These are phyloP conservation scores for Sugiyamaella valdiviana DNA, from an alignment of 805 yeast genomes.

Conservation along the genomic window DNA sequence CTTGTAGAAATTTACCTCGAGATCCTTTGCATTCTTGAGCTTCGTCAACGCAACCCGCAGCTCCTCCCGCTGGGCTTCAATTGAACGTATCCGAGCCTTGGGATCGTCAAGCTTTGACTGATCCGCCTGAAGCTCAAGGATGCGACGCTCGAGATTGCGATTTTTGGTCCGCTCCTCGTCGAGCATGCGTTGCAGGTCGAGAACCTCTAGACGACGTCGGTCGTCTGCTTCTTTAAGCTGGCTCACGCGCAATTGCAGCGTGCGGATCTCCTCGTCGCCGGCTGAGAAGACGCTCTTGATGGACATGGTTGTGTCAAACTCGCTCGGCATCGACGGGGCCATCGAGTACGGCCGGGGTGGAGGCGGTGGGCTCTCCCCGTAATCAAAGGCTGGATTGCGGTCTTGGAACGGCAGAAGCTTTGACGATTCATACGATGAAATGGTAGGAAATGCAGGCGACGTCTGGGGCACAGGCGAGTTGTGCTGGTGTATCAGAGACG, in stretches of 20 bases:
- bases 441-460: neutral
- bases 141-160: constrained; percentile 16
- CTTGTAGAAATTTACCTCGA: constrained; percentile 18
- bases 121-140: constrained; percentile 9
- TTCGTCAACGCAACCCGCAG: constrained; percentile 20
- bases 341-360: neutral
- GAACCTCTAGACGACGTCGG: constrained; percentile 12
- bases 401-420: neutral
- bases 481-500: neutral
- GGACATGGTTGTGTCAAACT: neutral
- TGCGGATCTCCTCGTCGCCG: neutral
- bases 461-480: neutral
- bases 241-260: neutral
- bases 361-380: constrained; percentile 2
- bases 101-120: constrained; percentile 7
- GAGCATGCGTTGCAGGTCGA: constrained; percentile 22
- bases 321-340: neutral
- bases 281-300: neutral
- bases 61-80: constrained; percentile 21
- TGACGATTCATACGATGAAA: neutral
- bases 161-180: constrained; percentile 19
- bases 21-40: constrained; percentile 20
- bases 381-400: constrained; percentile 1
- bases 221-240: constrained; percentile 20
- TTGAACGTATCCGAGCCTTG: constrained; percentile 8